Base-by-base conservation (phyloP, 176 grass and related monocot genomes). In the Leersia perrieri region DNA sequence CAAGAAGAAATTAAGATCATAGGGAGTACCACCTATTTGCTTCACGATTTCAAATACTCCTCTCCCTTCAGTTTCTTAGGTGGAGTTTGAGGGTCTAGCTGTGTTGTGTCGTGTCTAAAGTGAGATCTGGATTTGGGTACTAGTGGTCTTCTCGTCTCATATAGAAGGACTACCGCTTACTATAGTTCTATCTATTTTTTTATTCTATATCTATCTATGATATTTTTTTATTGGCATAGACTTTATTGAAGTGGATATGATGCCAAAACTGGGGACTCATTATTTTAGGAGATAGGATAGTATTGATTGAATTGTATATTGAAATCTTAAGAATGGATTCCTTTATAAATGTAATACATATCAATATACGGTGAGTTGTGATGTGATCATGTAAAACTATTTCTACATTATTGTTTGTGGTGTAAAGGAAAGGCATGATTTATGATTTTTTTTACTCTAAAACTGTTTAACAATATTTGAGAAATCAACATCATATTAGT, bases 191-290 rank as follows among this genome's bases (percentile, higher is more conserved):
- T 44, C 6, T 47, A 0, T 25, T 9, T 4, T 1, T 5, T 1
- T 13, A 42, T 1, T 81, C 11, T n/a, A 66, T 23, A 5, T 15
- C 33, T 38, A 11, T 33, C 14, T 30, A 5, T 42, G 22, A 25
- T 1, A n/a, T 65, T 33, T 82, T 33, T 44, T 13, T 20, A 25
- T 33, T 38, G 9, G 10, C 5, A 58, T 9, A 23, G n/a, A 7
- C 51, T 58, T 58, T 58, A 58, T 23, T 58, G 53, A 20, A 18
- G 6, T 30, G 5, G 31, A 84, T 69, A 36, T 28, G 36, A 15
- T 20, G 65, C 34, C 73, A 76, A 77, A 82, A 64, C 42, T 14
- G 3, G 72, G 72, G 71, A 45, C 74, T n/a, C 23, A 9, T 9
- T 3, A 9, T 9, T 3, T 20, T 3, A n/a, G 30, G 10, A 9